A percentile compares a stretch with the other conserved stretches of the same genome.
These are phyloP conservation scores for Claviceps quebecensis DNA, from an alignment of 2,329 filamentous ascomycete species.

Conservation along the genomic window DNA sequence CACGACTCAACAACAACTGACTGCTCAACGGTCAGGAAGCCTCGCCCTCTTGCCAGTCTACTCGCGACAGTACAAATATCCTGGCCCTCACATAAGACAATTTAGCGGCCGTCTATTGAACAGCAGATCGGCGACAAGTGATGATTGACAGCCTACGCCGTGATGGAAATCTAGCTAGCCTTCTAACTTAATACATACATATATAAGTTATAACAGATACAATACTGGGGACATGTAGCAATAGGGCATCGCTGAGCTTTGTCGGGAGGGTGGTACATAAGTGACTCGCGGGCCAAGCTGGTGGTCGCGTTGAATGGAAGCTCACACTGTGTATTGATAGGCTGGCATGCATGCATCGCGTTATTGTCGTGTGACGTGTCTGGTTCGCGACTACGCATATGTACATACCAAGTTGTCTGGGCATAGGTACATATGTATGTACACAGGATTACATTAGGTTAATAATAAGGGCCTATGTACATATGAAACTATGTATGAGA, in stretches of 20 bases:
- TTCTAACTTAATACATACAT: no score
- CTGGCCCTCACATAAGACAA: no score
- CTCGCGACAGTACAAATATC: no score
- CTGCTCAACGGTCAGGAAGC: no score
- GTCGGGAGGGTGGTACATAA: background rate
- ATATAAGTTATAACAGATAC: no score
- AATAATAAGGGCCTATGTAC: no score
- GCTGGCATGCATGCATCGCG: background rate
- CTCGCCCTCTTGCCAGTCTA: no score
- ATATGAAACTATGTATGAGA: no score
- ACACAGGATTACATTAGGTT: background rate
- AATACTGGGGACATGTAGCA: background rate
- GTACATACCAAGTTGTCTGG: background rate
- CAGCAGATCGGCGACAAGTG: background rate
- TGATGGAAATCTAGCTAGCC: background rate
- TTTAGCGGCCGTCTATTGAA: background rate
- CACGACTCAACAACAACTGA: no score
- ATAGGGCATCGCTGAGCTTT: background rate
- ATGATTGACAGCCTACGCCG: background rate
- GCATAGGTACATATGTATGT: background rate
- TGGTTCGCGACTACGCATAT: background rate
- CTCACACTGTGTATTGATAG: background rate
- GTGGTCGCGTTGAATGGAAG: no score
- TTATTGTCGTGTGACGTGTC: background rate
- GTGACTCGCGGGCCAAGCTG: no score